Evolutionary conservation across 148 eudicot genomes (phyloP).

Genomic region (Fagopyrum tataricum): DNA sequence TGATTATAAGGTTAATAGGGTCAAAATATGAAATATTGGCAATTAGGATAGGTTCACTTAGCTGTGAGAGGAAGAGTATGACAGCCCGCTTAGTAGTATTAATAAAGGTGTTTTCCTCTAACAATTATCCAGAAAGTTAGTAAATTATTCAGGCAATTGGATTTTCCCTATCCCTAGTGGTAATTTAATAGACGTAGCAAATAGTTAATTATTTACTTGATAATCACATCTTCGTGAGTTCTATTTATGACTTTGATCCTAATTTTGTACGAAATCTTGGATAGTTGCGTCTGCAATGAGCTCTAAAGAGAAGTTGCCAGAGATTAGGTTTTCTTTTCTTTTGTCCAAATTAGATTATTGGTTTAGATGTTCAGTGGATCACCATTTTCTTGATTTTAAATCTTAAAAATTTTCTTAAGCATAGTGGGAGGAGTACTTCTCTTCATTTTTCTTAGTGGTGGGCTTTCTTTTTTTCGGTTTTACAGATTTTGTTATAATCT

Average conservation of each 20-base stretch:
- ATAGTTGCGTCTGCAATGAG: neutral
- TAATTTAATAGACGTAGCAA: too few relatives aligned
- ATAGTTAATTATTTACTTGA: neutral
- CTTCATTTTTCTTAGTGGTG: conserved; percentile 1
- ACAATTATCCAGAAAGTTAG: too few relatives aligned
- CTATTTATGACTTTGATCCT: neutral
- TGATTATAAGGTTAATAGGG: too few relatives aligned
- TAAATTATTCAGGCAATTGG: too few relatives aligned
- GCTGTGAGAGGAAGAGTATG: too few relatives aligned
- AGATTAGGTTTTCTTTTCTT: neutral
- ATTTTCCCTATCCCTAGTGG: too few relatives aligned
- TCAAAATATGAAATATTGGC: too few relatives aligned
- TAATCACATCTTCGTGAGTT: neutral
- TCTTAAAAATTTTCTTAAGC: neutral
- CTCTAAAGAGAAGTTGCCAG: neutral
- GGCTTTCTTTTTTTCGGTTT: neutral
- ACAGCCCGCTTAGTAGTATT: too few relatives aligned
- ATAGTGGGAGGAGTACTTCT: neutral
- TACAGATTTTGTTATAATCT: neutral
- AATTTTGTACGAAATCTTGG: neutral
- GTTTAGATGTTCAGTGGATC: neutral
- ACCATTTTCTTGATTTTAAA: neutral
- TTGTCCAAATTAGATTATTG: neutral
- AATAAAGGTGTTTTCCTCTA: too few relatives aligned
- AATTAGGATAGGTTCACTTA: too few relatives aligned